Conservation (phyloP, 371 early-diverging fungal species). For the Mucor indicus region DNA sequence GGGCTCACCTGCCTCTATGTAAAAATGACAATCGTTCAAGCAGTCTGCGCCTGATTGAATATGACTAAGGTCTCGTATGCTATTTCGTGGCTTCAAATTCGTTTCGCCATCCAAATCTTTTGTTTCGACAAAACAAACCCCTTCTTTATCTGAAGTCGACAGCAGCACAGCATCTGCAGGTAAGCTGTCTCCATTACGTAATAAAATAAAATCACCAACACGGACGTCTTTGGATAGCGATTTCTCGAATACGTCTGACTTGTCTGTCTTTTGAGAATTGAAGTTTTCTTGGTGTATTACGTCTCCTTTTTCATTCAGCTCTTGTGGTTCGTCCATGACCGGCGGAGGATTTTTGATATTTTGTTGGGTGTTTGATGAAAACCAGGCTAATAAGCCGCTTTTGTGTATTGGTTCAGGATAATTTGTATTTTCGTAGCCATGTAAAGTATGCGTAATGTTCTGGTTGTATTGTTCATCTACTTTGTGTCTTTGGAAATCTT, state of each 20-base stretch:
- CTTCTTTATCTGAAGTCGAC: constrained; percentile 69
- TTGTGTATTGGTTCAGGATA: constrained; percentile 19
- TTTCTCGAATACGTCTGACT: constrained; percentile 4
- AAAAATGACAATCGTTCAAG: constrained; percentile 47
- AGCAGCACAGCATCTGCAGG: constrained; percentile 91
- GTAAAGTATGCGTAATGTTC: constrained; percentile 65
- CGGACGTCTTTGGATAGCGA: constrained; percentile 63
- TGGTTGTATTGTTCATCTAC: constrained; percentile 88
- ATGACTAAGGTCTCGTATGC: constrained; percentile 61
- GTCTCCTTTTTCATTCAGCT: background rate
- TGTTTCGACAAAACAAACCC: constrained; percentile 88
- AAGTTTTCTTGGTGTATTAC: background rate
- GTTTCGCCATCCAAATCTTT: constrained; percentile 97
- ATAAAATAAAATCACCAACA: constrained; percentile 88
- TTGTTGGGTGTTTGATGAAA: too few relatives aligned
- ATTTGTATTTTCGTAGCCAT: constrained; percentile 78
- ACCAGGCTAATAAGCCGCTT: background rate
- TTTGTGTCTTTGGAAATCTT: constrained; percentile 93
- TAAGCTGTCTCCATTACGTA: constrained; percentile 81
- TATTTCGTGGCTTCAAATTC: constrained; percentile 81
- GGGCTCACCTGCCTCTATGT: constrained; percentile 73
- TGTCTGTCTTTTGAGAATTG: background rate
- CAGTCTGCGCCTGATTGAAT: constrained; percentile 66
- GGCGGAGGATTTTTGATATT: background rate
- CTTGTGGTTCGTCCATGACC: too few relatives aligned